phyloP scores from a whole-genome alignment of 129 eudicot genomes.

The Flaveria robusta region DNA sequence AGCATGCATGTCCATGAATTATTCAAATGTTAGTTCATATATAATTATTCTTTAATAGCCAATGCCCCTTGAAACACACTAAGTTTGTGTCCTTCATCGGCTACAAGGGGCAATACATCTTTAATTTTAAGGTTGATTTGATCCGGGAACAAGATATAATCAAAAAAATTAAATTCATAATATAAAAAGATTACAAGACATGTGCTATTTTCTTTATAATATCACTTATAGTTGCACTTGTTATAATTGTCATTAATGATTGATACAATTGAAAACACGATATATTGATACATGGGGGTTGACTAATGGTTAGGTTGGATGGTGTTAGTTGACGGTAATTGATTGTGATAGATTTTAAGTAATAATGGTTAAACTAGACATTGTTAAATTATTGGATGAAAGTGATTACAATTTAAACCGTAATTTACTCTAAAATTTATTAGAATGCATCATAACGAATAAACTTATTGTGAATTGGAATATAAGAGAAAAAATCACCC shows the following conservation, averaged over 20 bases:
- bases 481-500: constrained; percentile 15
- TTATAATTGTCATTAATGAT: constrained; percentile 2
- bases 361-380: too few species aligned
- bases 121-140: constrained; percentile 38
- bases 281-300: too few species aligned
- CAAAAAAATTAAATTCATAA: not conserved
- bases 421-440: too few species aligned
- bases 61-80: constrained; percentile 38
- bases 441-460: too few species aligned
- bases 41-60: constrained; percentile 13
- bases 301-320: too few species aligned
- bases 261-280: not conserved
- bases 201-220: constrained; percentile 15
- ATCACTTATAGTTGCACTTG: constrained; percentile 8
- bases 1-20: constrained; percentile 26
- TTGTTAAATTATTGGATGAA: too few species aligned
- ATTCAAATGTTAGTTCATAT: constrained; percentile 14
- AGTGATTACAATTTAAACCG: too few species aligned
- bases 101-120: constrained; percentile 37
- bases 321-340: too few species aligned
- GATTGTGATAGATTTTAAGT: too few species aligned
- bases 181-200: constrained; percentile 2
- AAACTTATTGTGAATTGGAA: not conserved
- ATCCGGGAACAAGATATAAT: constrained; percentile 6
- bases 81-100: constrained; percentile 42